A percentile compares a stretch with the other conserved stretches of the same genome.
Conservation (phyloP, 2,329 filamentous ascomycete genomes). For the Aspergillus sp. region DNA sequence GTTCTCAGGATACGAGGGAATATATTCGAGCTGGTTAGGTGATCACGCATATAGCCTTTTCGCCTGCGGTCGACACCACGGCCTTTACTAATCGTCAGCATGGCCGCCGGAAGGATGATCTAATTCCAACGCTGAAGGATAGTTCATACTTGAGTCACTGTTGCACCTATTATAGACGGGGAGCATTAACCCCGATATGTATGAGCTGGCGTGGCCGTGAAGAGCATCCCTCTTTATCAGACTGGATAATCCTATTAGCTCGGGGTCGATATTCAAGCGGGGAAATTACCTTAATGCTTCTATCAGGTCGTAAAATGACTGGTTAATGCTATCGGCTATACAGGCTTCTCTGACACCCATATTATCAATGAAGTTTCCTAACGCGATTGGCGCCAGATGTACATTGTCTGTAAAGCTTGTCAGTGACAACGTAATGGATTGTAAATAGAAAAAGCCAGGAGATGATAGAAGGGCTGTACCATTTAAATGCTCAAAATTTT, state of each 20-base stretch:
- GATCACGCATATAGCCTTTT: background rate
- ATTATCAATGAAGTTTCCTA: background rate
- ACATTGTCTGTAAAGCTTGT: background rate
- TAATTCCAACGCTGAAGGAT: background rate
- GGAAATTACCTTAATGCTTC: background rate
- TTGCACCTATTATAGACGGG: slow-evolving; percentile 7
- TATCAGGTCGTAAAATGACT: background rate
- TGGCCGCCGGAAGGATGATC: background rate
- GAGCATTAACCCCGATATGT: slow-evolving; percentile 7
- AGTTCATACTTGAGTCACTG: slow-evolving; percentile 2
- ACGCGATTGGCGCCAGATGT: background rate
- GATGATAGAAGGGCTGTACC: background rate
- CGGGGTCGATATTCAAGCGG: background rate
- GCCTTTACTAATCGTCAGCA: background rate
- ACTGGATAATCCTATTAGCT: background rate
- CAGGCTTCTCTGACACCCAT: background rate
- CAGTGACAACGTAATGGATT: background rate
- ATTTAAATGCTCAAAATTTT: background rate
- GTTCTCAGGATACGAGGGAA: background rate
- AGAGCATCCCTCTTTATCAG: slow-evolving; percentile 4
- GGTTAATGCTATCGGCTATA: background rate
- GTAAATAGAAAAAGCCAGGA: background rate
- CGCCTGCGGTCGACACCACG: background rate
- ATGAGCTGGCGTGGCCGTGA: slow-evolving; percentile 6
- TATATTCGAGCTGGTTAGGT: background rate